Evolutionary conservation across 371 early-diverging fungal genomes (phyloP).

Genomic region (Zancudomyces culisetae): DNA sequence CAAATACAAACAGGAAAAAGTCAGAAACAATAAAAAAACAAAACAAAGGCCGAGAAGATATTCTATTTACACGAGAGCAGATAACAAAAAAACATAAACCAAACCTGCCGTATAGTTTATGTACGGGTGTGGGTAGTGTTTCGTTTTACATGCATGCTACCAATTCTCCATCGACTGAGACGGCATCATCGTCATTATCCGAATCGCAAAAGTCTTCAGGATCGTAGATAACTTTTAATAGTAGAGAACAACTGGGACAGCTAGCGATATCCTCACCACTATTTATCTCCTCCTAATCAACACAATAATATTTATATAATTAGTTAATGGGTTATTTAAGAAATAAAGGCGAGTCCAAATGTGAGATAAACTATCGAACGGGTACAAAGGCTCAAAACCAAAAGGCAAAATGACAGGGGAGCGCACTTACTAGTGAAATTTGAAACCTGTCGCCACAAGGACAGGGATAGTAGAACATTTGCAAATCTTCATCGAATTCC

Average conservation of each 20-base stretch:
- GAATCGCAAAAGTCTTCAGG: constrained; percentile 38
- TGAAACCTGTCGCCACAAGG: constrained; percentile 99
- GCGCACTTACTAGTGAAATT: constrained; percentile 41
- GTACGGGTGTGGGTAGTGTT: too few species aligned
- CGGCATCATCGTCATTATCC: constrained; percentile 19
- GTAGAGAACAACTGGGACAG: constrained; percentile 92
- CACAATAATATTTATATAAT: constrained; percentile 12
- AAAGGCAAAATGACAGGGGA: too few species aligned
- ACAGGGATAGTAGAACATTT: constrained; percentile 89
- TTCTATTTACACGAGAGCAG: too few species aligned
- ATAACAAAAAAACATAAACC: too few species aligned
- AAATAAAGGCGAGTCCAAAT: neutral
- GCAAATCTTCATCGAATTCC: constrained; percentile 74
- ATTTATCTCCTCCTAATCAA: constrained; percentile 49
- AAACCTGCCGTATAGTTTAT: too few species aligned
- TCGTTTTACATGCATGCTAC: too few species aligned
- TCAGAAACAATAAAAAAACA: too few species aligned
- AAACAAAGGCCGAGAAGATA: too few species aligned
- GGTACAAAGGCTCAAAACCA: too few species aligned
- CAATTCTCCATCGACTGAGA: neutral
- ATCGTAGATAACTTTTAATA: constrained; percentile 72
- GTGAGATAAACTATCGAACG: neutral
- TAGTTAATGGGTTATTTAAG: neutral
- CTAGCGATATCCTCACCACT: constrained; percentile 88
- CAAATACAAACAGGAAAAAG: too few species aligned